Evolutionary conservation across 495 filamentous ascomycete genomes (phyloP), one percentile per base, ranked within the genome.

Genomic region (Penicillium verhagenii): DNA sequence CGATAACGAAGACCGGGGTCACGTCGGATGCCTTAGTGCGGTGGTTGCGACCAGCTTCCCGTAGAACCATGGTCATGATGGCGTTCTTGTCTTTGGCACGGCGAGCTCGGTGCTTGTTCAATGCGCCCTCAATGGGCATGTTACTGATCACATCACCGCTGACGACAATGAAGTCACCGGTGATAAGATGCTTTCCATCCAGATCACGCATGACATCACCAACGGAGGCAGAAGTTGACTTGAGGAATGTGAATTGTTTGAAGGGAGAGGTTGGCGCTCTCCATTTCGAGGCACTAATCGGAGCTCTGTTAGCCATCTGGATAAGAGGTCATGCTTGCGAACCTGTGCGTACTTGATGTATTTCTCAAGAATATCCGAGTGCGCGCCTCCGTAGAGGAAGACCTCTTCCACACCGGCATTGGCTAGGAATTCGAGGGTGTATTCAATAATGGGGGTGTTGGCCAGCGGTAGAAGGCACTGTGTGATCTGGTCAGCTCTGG

Each of bases 51-150:
- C 90, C 90, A 2, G 85, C 89, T 70, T 91, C 84, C 44, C 89
- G 82, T 47, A 97, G 73, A 20, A 99, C 79, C 85, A 97, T 91
- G 21, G 94, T 99, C 95, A 99, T 99, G 72, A 96, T 97, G 13
- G 93, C 91, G 67, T 96, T 92, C 65, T 94, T 93, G 72, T 96
- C 89, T 47, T 83, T 82, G 66, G 85, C 84, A 38, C 94, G 86
- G 28, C 94, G 87, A 44, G 86, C 83, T 49, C 89, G 83, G 68
- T 99, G 94, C 33, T 81, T 82, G 5, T 83, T 79, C 43, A 99
- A 73, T n/a, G 86, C 88, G 40, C 74, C 79, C 58, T 92, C 90
- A 20, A 99, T 86, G 8, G 86, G 82, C 43, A 97, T 68, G 63
- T 97, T 99, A 57, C 90, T 86, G 60, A 99, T 85, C n/a, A 97